Percentiles rank a stretch among this genome's conserved stretches.
These are phyloP conservation scores for Aristolochia fimbriata DNA, from an alignment of 164 flowering plant genomes.

Conservation along the genomic window DNA sequence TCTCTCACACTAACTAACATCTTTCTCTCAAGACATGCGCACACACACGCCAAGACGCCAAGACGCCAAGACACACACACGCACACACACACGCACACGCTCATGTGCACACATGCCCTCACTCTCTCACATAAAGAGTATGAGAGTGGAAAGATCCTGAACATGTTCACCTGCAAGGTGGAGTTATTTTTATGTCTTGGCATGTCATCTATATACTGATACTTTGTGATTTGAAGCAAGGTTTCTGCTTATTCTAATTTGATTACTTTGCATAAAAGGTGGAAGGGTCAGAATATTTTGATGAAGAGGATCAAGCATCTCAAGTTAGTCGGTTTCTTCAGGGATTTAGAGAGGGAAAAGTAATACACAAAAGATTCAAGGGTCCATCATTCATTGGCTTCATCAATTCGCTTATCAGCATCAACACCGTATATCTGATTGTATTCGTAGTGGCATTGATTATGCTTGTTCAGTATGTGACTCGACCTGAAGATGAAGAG, in stretches of 20 bases:
- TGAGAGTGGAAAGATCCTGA: no score
- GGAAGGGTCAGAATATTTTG: constrained; percentile 51
- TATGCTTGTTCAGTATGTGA: constrained; percentile 38
- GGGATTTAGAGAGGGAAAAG: constrained; percentile 74
- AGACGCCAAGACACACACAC: no score
- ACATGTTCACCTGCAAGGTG: no score
- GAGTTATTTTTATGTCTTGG: no score
- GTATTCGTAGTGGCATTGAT: constrained; percentile 48
- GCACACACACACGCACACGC: no score
- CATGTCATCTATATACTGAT: no score
- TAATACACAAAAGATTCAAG: constrained; percentile 27
- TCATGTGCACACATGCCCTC: no score
- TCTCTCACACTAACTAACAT: no score
- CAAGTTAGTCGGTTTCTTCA: constrained; percentile 63
- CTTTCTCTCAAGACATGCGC: no score
- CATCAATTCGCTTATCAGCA: constrained; percentile 46
- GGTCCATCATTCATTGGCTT: constrained; percentile 59
- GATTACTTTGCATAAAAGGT: constrained; percentile 21
- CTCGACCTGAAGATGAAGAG: constrained; percentile 31
- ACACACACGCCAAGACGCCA: no score
- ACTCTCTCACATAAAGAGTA: no score
- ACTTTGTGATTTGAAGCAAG: no score
- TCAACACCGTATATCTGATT: constrained; percentile 38
- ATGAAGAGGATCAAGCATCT: constrained; percentile 55
- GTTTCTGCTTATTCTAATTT: not conserved